These are phyloP conservation scores for Anthoceros angustus DNA, from an alignment of 225 moss, liverwort and hornwort genomes.

Conservation along the genomic window DNA sequence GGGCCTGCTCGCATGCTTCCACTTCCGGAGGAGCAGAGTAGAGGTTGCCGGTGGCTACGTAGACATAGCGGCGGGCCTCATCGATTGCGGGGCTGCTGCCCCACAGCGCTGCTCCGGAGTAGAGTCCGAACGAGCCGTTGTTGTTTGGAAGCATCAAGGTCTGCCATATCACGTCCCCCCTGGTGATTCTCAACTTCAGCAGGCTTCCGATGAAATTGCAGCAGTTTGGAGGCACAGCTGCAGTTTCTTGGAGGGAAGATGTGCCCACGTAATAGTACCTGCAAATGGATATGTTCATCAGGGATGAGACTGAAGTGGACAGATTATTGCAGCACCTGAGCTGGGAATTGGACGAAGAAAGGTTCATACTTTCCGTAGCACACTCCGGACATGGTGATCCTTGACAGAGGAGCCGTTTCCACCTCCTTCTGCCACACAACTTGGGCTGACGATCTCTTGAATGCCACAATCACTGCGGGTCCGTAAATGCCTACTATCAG, in stretches of 20 bases:
- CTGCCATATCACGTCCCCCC: constrained; percentile 7
- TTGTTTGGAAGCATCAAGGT: constrained; percentile 11
- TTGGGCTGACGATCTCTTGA: constrained; percentile 8
- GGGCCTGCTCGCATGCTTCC: constrained; percentile 2
- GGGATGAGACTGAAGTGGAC: background rate
- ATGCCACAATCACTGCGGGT: constrained; percentile 6
- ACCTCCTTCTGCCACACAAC: constrained; percentile 10
- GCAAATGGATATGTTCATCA: background rate
- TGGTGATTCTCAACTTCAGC: constrained; percentile 5
- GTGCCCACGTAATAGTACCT: constrained; percentile 11
- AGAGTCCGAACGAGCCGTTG: background rate
- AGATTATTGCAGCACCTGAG: background rate
- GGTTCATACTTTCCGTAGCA: constrained; percentile 9
- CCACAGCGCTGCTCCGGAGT: constrained; percentile 11
- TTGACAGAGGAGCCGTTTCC: constrained; percentile 6
- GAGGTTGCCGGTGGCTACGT: constrained; percentile 12
- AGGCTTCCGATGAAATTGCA: constrained; percentile 11
- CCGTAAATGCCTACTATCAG: constrained; percentile 14
- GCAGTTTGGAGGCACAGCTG: background rate
- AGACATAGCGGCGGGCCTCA: background rate
- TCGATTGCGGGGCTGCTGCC: constrained; percentile 16
- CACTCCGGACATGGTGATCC: constrained; percentile 10
- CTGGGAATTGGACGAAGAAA: background rate
- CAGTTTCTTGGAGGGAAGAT: constrained; percentile 5
- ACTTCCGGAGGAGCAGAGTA: constrained; percentile 10